These are phyloP conservation scores for Lachancea meyersii DNA, from an alignment of 805 yeast species.

Conservation along the genomic window DNA sequence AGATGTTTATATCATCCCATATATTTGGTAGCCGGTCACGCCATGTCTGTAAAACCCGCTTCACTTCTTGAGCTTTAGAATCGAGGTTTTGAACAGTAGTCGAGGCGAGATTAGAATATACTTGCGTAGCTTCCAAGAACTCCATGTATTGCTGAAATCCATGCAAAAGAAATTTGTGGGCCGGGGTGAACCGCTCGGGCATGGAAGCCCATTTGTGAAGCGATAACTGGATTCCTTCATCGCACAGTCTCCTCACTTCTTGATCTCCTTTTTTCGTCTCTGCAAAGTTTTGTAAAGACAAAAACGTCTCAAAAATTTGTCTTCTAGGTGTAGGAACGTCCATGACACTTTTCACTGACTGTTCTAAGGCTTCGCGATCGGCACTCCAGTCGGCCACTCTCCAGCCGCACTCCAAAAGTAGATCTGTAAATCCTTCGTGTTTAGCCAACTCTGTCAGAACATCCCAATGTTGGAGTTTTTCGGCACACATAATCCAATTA, in stretches of 20 bases:
- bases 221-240: slow-evolving; percentile 92
- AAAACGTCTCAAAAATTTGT: slow-evolving; percentile 90
- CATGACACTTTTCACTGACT: slow-evolving; percentile 91
- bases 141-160: slow-evolving; percentile 97
- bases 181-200: slow-evolving; percentile 65
- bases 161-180: slow-evolving; percentile 86
- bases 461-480: slow-evolving; percentile 97
- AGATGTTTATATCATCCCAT: slow-evolving; percentile 96
- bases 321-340: slow-evolving; percentile 98
- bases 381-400: slow-evolving; percentile 97
- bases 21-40: slow-evolving; percentile 91
- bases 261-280: slow-evolving; percentile 82
- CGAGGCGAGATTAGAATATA: slow-evolving; percentile 77
- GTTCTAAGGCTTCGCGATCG: slow-evolving; percentile 90
- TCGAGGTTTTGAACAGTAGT: slow-evolving; percentile 92
- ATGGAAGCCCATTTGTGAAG: slow-evolving; percentile 88
- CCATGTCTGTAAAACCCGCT: slow-evolving; percentile 95
- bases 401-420: slow-evolving; percentile 98
- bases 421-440: slow-evolving; percentile 95
- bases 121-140: slow-evolving; percentile 94
- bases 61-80: slow-evolving; percentile 86
- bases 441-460: slow-evolving; percentile 91
- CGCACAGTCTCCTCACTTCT: slow-evolving; percentile 80
- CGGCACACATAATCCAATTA: slow-evolving; percentile 96
- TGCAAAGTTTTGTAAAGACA: slow-evolving; percentile 87